These are phyloP conservation scores for Dorcoceras hygrometricum DNA, from an alignment of 257 asterid genomes.

Conservation along the genomic window DNA sequence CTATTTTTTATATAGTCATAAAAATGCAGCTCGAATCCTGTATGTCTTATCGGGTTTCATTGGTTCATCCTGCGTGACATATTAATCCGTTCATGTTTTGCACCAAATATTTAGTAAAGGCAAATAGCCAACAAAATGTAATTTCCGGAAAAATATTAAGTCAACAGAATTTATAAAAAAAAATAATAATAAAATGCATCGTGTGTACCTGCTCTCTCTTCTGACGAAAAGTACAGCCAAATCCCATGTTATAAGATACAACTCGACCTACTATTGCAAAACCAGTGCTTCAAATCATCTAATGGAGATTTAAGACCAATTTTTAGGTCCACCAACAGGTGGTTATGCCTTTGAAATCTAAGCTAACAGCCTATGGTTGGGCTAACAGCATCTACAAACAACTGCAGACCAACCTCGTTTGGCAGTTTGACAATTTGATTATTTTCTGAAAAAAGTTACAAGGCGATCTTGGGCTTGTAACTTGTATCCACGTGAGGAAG, in stretches of 20 bases:
- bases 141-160: background rate
- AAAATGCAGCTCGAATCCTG: background rate
- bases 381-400: slow-evolving; percentile 27
- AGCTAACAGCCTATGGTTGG: slow-evolving; percentile 32
- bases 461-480: slow-evolving; percentile 32
- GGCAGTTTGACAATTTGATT: slow-evolving; percentile 16
- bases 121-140: background rate
- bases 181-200: slow-evolving; percentile 2
- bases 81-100: background rate
- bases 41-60: background rate
- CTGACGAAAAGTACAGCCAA: slow-evolving; percentile 3
- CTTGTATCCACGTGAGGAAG: slow-evolving; percentile 68
- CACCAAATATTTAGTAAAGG: background rate
- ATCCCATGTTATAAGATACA: slow-evolving; percentile 3
- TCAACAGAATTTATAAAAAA: slow-evolving; percentile 3
- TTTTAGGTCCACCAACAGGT: slow-evolving; percentile 84
- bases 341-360: slow-evolving; percentile 49
- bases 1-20: slow-evolving; percentile 33
- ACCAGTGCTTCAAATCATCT: slow-evolving; percentile 31
- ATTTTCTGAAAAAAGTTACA: slow-evolving; percentile 29
- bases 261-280: slow-evolving; percentile 30
- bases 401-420: slow-evolving; percentile 25
- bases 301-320: slow-evolving; percentile 34
- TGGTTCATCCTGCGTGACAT: background rate
- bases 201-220: slow-evolving; percentile 17